Conservation (phyloP, 2,329 filamentous ascomycete species). For the Teratosphaeria pseudoeucalypti region DNA sequence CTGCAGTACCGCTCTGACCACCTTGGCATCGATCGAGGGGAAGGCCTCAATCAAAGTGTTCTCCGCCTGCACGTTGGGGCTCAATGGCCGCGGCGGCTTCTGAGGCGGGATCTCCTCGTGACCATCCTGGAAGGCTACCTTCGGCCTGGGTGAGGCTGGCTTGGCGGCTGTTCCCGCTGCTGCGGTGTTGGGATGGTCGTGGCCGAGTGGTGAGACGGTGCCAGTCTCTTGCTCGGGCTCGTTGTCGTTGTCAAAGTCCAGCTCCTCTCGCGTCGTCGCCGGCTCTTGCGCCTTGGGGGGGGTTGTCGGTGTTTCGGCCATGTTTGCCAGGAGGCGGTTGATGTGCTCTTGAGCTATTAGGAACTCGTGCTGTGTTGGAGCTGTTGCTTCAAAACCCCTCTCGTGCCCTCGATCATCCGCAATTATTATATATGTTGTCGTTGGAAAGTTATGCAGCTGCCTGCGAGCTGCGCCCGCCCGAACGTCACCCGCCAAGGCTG, state of each 20-base stretch:
- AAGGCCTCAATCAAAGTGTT: constrained; percentile 89
- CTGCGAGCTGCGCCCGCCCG: background rate
- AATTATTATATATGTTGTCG: background rate
- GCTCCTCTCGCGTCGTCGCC: constrained; percentile 28
- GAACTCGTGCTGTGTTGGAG: background rate
- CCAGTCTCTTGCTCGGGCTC: constrained; percentile 49
- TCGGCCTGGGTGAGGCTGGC: constrained; percentile 32
- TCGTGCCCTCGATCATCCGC: background rate
- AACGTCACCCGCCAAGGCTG: background rate
- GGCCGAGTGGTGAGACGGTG: constrained; percentile 27
- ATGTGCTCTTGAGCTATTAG: background rate
- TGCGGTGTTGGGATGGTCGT: background rate
- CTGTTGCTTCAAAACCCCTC: background rate
- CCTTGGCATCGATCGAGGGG: constrained; percentile 64
- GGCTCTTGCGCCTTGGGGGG: constrained; percentile 26
- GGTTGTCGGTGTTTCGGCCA: constrained; percentile 18
- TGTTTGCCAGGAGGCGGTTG: constrained; percentile 2
- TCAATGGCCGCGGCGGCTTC: constrained; percentile 76
- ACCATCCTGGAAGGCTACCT: constrained; percentile 38
- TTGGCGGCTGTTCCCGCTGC: constrained; percentile 22
- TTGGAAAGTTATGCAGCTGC: background rate
- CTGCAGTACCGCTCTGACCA: constrained; percentile 77
- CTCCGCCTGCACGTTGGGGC: constrained; percentile 74
- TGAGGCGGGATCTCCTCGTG: constrained; percentile 47
- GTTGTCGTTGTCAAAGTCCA: constrained; percentile 48